Base-by-base conservation (phyloP, 1,284 basidiomycete species). In the Boletus mariae region DNA sequence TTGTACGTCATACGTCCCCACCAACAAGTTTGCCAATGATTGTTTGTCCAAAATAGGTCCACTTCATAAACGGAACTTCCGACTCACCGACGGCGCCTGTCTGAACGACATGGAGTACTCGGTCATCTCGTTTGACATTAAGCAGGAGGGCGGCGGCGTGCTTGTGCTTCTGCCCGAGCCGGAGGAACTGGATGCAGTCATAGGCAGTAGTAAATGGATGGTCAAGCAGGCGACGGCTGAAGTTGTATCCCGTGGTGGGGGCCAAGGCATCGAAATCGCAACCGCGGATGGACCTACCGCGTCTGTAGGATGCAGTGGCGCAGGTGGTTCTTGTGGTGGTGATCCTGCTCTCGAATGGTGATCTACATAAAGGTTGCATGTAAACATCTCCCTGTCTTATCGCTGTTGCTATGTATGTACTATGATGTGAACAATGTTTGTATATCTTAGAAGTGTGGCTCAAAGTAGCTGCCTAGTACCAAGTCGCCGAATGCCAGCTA, bases 31-130 rank as follows among this genome's bases (percentile, higher is more conserved):
- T 6, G 11, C 5, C 11, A 5, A 20, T 23, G 38, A 40, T 1
- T 23, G 38, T 23, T 40, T 35, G 31, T 32, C 37, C 37, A 20
- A 40, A 40, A 12, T 5, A 61, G 84, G 85, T 62, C 87, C 86
- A 0, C 71, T 90, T 54, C 87, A 88, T 71, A 91, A 90, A 69
- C 76, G 83, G 20, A 87, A 88, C 69, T 90, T 83, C 68, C 72
- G 76, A 10, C 74, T 89, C 35, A 73, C 74, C 10, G 74, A 74
- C 4, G 86, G 86, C 2, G 74, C 77, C 48, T 87, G 85, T 63
- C 69, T 84, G 41, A 87, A 83, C 61, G 85, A 89, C 61, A 65
- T 71, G 28, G 78, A 84, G 9, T 89, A 83, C 70, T 76, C 76
- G 49, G 83, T 91, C 54, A 72, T 88, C 57, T 71, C 84, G 0